phyloP scores from a whole-genome alignment of 108 stramenopile species.

The Nitzschia sp. region DNA sequence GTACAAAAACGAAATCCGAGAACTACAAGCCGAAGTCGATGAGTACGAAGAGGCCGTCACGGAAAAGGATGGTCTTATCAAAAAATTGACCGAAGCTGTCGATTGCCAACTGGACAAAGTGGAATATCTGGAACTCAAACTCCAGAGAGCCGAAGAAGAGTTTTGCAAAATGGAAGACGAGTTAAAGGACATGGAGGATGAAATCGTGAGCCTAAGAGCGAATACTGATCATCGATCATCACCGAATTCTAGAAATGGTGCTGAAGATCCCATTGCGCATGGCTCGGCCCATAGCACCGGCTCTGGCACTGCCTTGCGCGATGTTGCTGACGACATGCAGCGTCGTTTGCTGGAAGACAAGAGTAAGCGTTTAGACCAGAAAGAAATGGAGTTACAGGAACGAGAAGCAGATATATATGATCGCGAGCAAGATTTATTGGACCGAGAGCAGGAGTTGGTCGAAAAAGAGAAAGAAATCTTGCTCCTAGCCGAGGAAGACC shows the following conservation, averaged over 20 bases:
- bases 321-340: slow-evolving; percentile 20
- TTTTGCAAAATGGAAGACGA: slow-evolving; percentile 53
- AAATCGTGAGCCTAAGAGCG: slow-evolving; percentile 11
- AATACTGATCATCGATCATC: neutral
- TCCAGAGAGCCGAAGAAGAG: slow-evolving; percentile 43
- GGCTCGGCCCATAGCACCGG: slow-evolving; percentile 3
- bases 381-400: slow-evolving; percentile 17
- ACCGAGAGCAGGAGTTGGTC: slow-evolving; percentile 17
- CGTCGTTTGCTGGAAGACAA: slow-evolving; percentile 11
- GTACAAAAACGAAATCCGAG: slow-evolving; percentile 35
- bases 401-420: slow-evolving; percentile 19
- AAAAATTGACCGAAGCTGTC: slow-evolving; percentile 46
- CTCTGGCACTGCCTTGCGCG: neutral
- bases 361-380: slow-evolving; percentile 4
- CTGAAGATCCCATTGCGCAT: neutral
- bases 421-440: slow-evolving; percentile 20
- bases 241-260: neutral
- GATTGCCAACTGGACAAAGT: slow-evolving; percentile 50
- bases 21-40: slow-evolving; percentile 41
- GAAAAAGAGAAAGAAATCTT: slow-evolving; percentile 10
- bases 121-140: slow-evolving; percentile 43
- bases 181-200: slow-evolving; percentile 49
- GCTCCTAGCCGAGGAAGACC: neutral
- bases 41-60: slow-evolving; percentile 53
- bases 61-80: slow-evolving; percentile 44